These are phyloP conservation scores for Linanthus parryae DNA, from an alignment of 148 eudicot species.

Conservation along the genomic window DNA sequence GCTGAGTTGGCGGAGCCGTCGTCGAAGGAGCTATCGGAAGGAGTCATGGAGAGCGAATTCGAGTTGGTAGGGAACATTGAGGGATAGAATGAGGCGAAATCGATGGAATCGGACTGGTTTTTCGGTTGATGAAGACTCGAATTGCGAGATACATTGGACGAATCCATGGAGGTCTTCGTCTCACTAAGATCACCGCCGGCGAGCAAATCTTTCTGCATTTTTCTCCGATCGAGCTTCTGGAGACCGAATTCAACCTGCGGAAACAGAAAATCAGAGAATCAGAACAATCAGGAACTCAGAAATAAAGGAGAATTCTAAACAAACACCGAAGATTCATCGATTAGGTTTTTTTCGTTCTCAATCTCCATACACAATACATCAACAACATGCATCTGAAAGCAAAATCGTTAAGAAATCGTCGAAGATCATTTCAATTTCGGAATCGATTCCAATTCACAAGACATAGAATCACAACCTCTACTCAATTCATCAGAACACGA, in stretches of 20 bases:
- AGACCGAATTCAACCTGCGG: neutral
- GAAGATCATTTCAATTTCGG: neutral
- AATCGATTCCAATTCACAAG: neutral
- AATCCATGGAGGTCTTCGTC: neutral
- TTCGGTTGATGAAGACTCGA: conserved; percentile 12
- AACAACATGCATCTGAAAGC: neutral
- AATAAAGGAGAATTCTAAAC: neutral
- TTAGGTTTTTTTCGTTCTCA: neutral
- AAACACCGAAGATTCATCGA: neutral
- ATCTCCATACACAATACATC: neutral
- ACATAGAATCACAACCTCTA: neutral
- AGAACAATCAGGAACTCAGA: neutral
- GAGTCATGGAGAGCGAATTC: conserved; percentile 16
- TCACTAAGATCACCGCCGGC: neutral
- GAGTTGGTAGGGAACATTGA: conserved; percentile 16
- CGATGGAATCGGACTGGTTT: conserved; percentile 6
- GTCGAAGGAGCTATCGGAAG: conserved; percentile 33
- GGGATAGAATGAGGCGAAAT: conserved; percentile 18
- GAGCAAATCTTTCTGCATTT: conserved; percentile 17
- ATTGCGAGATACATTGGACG: conserved; percentile 11
- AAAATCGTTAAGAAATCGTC: neutral
- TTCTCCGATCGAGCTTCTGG: neutral
- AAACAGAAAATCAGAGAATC: neutral
- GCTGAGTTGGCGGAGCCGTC: conserved; percentile 10
- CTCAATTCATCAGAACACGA: too few species aligned